These are phyloP conservation scores for Grigorovia humatica DNA, from an alignment of 805 yeast genomes.

Conservation along the genomic window DNA sequence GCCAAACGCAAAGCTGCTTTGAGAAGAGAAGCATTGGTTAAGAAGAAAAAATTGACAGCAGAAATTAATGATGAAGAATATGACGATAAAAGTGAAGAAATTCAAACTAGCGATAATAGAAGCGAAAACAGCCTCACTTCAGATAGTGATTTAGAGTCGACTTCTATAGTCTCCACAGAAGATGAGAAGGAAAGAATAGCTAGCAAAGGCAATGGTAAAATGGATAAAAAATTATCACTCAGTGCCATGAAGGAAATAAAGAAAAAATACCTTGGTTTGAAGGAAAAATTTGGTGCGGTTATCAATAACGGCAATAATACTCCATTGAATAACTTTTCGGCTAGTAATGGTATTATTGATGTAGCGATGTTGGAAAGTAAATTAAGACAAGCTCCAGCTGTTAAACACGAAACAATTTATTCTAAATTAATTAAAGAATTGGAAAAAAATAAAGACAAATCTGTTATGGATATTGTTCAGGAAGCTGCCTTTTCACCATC, in stretches of 20 bases:
- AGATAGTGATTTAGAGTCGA: not conserved
- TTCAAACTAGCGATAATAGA: constrained; percentile 2
- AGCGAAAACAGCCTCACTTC: not conserved
- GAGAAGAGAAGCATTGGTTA: not conserved
- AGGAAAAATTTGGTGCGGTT: not conserved
- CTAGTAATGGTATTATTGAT: constrained; percentile 2
- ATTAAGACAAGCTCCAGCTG: constrained; percentile 29
- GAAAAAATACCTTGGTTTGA: not conserved
- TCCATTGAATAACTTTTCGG: not conserved
- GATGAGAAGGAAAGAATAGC: not conserved
- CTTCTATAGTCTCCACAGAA: not conserved
- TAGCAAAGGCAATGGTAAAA: not conserved
- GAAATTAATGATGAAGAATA: not conserved
- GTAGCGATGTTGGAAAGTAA: constrained; percentile 14
- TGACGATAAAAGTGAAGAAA: not conserved
- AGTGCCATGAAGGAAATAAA: not conserved
- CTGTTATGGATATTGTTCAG: constrained; percentile 9
- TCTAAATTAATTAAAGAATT: constrained; percentile 16
- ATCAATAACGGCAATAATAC: not conserved
- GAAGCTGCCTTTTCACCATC: constrained; percentile 51
- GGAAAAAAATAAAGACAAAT: not conserved
- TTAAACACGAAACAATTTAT: constrained; percentile 19
- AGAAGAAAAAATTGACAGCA: not conserved
- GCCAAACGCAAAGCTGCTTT: constrained; percentile 3
- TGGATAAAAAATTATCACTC: not conserved